These are phyloP conservation scores for Edaphochlamys debaryana DNA, from an alignment of 139 green algal species.

Conservation along the genomic window DNA sequence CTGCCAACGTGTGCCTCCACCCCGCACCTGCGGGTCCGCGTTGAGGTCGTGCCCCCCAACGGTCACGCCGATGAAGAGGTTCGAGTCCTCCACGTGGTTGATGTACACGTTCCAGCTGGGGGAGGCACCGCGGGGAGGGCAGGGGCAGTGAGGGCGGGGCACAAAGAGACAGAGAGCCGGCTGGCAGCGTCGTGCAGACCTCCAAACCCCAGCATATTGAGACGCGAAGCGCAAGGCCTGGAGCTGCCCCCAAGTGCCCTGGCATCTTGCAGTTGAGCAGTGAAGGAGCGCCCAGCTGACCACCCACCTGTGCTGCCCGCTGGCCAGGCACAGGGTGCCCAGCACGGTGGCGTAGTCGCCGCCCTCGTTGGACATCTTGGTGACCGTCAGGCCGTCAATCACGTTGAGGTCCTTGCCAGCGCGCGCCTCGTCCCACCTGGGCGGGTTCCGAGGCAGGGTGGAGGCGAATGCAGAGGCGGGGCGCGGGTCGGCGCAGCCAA, in stretches of 20 bases:
- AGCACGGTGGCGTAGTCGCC: conserved; percentile 72
- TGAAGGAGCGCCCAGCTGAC: too few species aligned
- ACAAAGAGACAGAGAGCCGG: too few species aligned
- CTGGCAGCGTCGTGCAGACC: too few species aligned
- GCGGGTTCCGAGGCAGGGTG: neutral
- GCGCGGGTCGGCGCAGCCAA: too few species aligned
- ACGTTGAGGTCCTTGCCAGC: conserved; percentile 69
- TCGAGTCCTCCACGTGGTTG: conserved; percentile 78
- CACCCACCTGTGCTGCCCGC: conserved; percentile 69
- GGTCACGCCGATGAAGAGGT: conserved; percentile 72
- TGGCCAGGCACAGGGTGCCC: conserved; percentile 65
- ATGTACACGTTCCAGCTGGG: conserved; percentile 79
- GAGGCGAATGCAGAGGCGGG: too few species aligned
- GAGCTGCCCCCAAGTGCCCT: too few species aligned
- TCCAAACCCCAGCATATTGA: too few species aligned
- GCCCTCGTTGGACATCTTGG: conserved; percentile 69
- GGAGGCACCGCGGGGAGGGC: too few species aligned
- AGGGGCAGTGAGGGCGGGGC: too few species aligned
- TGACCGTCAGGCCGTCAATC: conserved; percentile 70
- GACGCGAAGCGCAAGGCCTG: too few species aligned
- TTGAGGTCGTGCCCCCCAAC: conserved; percentile 74
- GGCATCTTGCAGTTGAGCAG: too few species aligned
- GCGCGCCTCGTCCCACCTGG: conserved; percentile 69
- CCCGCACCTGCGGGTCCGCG: conserved; percentile 59
- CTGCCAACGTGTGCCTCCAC: too few species aligned